These are phyloP conservation scores for Amniculicola lignicola DNA, from an alignment of 495 filamentous ascomycete species.

Conservation along the genomic window DNA sequence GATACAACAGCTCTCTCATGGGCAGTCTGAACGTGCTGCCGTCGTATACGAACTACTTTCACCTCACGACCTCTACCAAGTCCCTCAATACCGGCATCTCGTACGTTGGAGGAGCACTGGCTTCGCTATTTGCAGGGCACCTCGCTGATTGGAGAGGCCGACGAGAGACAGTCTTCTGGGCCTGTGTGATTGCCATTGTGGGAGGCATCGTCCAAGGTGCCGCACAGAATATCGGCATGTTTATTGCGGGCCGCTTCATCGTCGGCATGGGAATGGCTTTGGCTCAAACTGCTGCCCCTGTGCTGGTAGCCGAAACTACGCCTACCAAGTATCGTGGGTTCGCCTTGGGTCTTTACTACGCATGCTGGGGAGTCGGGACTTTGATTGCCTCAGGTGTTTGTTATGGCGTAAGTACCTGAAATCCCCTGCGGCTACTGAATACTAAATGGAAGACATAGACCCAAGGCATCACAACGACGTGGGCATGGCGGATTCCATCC, in stretches of 20 bases:
- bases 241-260: slow-evolving; percentile 15
- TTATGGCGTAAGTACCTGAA: background rate
- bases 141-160: slow-evolving; percentile 15
- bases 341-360: slow-evolving; percentile 9
- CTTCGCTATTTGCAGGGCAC: slow-evolving; percentile 6
- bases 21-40: slow-evolving; percentile 15
- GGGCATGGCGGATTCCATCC: slow-evolving; percentile 16
- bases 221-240: slow-evolving; percentile 23
- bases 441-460: background rate
- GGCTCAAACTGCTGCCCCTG: background rate
- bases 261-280: slow-evolving; percentile 10
- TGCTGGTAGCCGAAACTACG: slow-evolving; percentile 2
- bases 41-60: slow-evolving; percentile 3
- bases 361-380: slow-evolving; percentile 1
- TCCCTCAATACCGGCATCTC: slow-evolving; percentile 15
- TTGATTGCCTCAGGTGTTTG: background rate
- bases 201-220: slow-evolving; percentile 20
- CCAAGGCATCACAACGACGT: slow-evolving; percentile 6
- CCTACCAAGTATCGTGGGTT: slow-evolving; percentile 6
- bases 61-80: slow-evolving; percentile 11
- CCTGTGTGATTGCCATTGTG: slow-evolving; percentile 5
- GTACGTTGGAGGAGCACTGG: slow-evolving; percentile 12
- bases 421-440: background rate
- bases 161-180: slow-evolving; percentile 8
- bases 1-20: slow-evolving; percentile 14